phyloP scores from a whole-genome alignment of 164 flowering plant species.

The Vitis riparia region DNA sequence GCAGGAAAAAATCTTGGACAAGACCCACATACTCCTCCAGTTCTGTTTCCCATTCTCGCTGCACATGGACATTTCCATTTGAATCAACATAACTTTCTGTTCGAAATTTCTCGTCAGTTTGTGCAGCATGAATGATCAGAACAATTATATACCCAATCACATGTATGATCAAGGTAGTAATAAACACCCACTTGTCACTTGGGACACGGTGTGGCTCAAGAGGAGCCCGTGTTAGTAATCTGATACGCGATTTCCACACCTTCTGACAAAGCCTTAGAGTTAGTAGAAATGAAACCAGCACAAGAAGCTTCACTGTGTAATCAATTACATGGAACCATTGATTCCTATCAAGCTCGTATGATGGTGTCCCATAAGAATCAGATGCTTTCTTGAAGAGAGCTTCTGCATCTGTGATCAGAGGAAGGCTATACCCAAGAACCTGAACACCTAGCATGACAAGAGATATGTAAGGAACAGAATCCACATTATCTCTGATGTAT shows the following conservation, averaged over 20 bases:
- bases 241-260: slow-evolving; percentile 82
- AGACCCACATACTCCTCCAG: slow-evolving; percentile 85
- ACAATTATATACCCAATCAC: slow-evolving; percentile 51
- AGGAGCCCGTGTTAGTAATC: slow-evolving; percentile 55
- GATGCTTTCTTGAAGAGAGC: slow-evolving; percentile 53
- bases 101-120: slow-evolving; percentile 31
- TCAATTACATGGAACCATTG: slow-evolving; percentile 55
- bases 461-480: slow-evolving; percentile 67
- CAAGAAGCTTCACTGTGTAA: slow-evolving; percentile 65
- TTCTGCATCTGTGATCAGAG: slow-evolving; percentile 75
- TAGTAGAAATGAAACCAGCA: slow-evolving; percentile 56
- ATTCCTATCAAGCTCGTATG: slow-evolving; percentile 46
- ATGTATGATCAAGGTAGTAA: slow-evolving; percentile 48
- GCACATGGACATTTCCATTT: slow-evolving; percentile 27
- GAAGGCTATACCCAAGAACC: slow-evolving; percentile 78
- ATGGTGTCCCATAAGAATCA: slow-evolving; percentile 36
- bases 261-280: slow-evolving; percentile 75
- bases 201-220: slow-evolving; percentile 74
- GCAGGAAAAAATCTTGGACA: slow-evolving; percentile 80
- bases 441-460: slow-evolving; percentile 87
- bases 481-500: slow-evolving; percentile 49
- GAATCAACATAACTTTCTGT: slow-evolving; percentile 28
- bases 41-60: slow-evolving; percentile 60
- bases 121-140: slow-evolving; percentile 44
- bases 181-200: slow-evolving; percentile 57